Percentiles rank a stretch among this genome's conserved stretches.
Evolutionary conservation across 306 rosid genomes (phyloP).

Genomic region (Malus orientalis): DNA sequence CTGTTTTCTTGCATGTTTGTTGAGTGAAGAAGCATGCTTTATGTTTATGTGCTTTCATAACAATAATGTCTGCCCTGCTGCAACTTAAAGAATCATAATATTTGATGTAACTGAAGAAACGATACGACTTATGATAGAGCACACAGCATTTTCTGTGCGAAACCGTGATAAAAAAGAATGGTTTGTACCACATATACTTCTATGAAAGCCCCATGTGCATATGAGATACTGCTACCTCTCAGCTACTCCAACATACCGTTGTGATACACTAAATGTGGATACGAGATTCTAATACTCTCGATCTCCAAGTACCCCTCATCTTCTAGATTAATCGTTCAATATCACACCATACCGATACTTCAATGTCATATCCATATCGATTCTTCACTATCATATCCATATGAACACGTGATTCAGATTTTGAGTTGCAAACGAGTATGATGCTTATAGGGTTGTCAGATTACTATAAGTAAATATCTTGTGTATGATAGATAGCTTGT

Average conservation of each 20-base stretch:
- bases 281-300: background rate
- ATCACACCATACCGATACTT: background rate
- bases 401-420: background rate
- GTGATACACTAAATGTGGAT: background rate
- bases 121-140: no score
- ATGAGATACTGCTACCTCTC: background rate
- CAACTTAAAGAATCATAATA: no score
- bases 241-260: background rate
- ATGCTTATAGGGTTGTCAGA: background rate
- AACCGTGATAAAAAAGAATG: background rate
- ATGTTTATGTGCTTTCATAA: no score
- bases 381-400: background rate
- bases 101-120: no score
- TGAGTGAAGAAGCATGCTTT: no score
- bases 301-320: background rate
- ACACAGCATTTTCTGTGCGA: no score
- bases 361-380: background rate
- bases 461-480: background rate
- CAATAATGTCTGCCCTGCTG: no score
- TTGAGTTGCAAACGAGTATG: background rate
- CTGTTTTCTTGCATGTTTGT: no score
- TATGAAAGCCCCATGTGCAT: background rate
- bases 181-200: background rate
- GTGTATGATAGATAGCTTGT: background rate
- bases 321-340: background rate